Percentiles rank a stretch among this genome's conserved stretches.
These are phyloP conservation scores for Pseudisothecium myosuroides DNA, from an alignment of 225 moss, liverwort and hornwort species.

Conservation along the genomic window DNA sequence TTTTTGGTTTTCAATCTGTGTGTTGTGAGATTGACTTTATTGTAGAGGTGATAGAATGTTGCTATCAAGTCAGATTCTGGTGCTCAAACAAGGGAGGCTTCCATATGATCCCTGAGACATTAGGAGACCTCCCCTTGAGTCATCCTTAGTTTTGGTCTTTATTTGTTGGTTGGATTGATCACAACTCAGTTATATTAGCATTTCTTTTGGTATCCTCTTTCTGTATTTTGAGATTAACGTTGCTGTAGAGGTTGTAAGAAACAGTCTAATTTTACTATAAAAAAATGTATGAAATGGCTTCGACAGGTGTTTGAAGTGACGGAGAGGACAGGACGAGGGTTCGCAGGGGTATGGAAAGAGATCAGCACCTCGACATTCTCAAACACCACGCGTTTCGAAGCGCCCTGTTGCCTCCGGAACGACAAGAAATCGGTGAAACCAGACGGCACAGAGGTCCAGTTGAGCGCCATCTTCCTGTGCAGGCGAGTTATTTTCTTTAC, in stretches of 20 bases:
- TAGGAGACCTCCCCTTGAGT: neutral
- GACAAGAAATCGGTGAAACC: conserved; percentile 6
- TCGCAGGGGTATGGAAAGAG: conserved; percentile 52
- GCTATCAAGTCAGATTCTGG: neutral
- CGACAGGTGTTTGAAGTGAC: conserved; percentile 49
- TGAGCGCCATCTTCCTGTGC: conserved; percentile 43
- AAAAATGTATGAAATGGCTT: neutral
- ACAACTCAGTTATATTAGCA: neutral
- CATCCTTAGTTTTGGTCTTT: neutral
- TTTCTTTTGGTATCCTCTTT: neutral
- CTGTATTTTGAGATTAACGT: too few species aligned
- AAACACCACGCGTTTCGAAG: conserved; percentile 40
- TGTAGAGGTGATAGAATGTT: neutral
- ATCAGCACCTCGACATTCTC: conserved; percentile 8
- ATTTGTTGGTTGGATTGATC: neutral
- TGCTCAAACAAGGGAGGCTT: neutral
- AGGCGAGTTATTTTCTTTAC: conserved; percentile 5
- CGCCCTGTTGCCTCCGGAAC: conserved; percentile 51
- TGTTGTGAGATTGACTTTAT: neutral
- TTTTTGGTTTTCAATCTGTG: neutral
- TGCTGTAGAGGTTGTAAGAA: neutral
- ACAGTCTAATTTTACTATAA: neutral
- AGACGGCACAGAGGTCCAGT: conserved; percentile 16
- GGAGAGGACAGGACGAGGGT: conserved; percentile 55
- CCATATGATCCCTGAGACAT: neutral